Conservation (phyloP, 495 filamentous ascomycete genomes). For the Corynascus novoguineensis region DNA sequence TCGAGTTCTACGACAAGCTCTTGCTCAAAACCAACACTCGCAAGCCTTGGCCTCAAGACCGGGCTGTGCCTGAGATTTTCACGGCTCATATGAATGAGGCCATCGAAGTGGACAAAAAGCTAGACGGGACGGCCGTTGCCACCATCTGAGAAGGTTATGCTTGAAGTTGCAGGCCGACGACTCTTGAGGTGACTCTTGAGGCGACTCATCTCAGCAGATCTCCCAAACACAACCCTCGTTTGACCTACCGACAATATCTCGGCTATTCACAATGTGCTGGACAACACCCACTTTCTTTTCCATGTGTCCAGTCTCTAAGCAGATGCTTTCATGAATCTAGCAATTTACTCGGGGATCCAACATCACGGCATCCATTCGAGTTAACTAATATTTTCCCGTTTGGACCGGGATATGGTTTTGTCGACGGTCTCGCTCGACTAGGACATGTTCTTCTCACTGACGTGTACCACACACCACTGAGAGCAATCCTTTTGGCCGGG, state of each 20-base stretch:
- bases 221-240: constrained; percentile 1
- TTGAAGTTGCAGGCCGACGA: neutral
- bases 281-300: constrained; percentile 5
- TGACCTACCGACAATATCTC: neutral
- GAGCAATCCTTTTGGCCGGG: neutral
- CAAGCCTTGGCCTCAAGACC: constrained; percentile 29
- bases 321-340: neutral
- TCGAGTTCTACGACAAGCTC: constrained; percentile 28
- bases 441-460: neutral
- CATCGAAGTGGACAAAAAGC: constrained; percentile 14
- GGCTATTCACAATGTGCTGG: neutral
- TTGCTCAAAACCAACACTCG: constrained; percentile 19
- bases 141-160: neutral
- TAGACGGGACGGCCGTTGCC: constrained; percentile 1
- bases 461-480: neutral
- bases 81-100: constrained; percentile 26
- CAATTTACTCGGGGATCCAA: constrained; percentile 6
- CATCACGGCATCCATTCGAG: neutral
- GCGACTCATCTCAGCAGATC: no score
- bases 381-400: constrained; percentile 11
- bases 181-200: neutral
- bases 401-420: constrained; percentile 5
- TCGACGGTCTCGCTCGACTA: constrained; percentile 5
- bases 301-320: neutral
- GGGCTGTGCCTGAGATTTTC: constrained; percentile 25